phyloP scores from a whole-genome alignment of 1,284 basidiomycete species.

The Porphyrellus sp. region DNA sequence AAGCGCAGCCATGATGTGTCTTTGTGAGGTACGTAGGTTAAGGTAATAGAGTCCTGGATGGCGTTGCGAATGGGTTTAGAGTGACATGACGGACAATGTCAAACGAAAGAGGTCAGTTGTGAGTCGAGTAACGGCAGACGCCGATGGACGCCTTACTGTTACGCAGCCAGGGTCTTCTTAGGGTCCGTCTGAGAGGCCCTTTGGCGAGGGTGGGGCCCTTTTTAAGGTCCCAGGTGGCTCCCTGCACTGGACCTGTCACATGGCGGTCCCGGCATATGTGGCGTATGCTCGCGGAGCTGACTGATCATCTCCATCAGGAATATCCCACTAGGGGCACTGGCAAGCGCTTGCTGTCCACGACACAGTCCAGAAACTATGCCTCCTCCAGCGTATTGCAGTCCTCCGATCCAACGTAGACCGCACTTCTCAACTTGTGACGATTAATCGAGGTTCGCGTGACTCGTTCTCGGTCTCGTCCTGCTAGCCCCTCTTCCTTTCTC shows the following conservation, averaged over 20 bases:
- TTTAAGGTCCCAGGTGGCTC: constrained; percentile 5
- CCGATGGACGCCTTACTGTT: constrained; percentile 13
- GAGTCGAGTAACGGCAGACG: constrained; percentile 12
- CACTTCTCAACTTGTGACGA: background rate
- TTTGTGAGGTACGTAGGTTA: constrained; percentile 33
- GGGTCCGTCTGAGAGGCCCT: background rate
- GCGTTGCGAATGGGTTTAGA: constrained; percentile 13
- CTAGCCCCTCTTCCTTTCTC: constrained; percentile 34
- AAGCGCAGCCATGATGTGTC: constrained; percentile 23
- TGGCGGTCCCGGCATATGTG: background rate
- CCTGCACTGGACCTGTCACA: background rate
- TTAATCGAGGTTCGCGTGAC: background rate
- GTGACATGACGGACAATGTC: constrained; percentile 21
- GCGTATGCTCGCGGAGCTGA: constrained; percentile 12
- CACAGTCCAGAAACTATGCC: background rate
- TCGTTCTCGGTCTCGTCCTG: background rate
- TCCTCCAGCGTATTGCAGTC: background rate
- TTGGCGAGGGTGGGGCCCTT: background rate
- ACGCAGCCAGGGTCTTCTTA: background rate
- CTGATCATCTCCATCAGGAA: background rate
- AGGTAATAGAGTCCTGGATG: constrained; percentile 34
- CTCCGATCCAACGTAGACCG: background rate
- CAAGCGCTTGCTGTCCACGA: constrained; percentile 7
- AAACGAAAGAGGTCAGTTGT: constrained; percentile 1
- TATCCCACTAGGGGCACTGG: too few species aligned